Evolutionary conservation across 192 early-diverging fungal species (phyloP), one percentile per base, ranked within the genome.

Genomic region (Chytriomyces confervae): DNA sequence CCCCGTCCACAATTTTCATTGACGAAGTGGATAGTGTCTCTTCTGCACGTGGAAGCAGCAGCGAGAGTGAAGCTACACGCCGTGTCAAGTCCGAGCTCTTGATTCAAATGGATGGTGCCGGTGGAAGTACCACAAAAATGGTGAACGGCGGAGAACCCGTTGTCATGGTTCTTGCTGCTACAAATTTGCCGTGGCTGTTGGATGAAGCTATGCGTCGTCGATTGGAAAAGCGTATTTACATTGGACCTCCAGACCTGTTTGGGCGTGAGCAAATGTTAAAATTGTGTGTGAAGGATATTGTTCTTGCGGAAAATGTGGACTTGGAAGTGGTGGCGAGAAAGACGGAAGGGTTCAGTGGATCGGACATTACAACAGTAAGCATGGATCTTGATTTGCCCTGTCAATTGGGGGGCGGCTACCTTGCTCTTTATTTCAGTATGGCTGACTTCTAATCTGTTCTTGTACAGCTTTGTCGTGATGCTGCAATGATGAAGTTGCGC

Each of bases 1-100:
- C 85, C 2, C 87, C 87, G n/a, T 78, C 79, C 11, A 88, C 84
- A 20, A 87, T 88, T 24, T 88, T 88, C 70, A 62, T 88, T 47
- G 87, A 88, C 66, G 87, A 88, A 65, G 43, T 88, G 13, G 86
- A 88, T 61, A 78, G 81, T 60, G 4, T 47, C 7, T 18, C 24
- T 7, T 13, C 23, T 23, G 44, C 72, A 18, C 60, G 71, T 44
- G 72, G 72, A 49, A 57, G 20, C 9, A 13, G 11, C 13, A 13
- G 11, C 9, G 87, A 87, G 60, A 84, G 85, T 62, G 87, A 88
- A 79, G 86, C 82, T 3, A 80, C 74, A 24, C 61, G 84, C 44
- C 75, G 87, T 29, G 87, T 88, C 82, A 88, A 88, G 67, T 87
- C 87, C 27, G 87, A 88, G 70, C 71, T 88, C 43, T 78, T 88